phyloP scores from a whole-genome alignment of 148 eudicot genomes.

The Polygonum aviculare region DNA sequence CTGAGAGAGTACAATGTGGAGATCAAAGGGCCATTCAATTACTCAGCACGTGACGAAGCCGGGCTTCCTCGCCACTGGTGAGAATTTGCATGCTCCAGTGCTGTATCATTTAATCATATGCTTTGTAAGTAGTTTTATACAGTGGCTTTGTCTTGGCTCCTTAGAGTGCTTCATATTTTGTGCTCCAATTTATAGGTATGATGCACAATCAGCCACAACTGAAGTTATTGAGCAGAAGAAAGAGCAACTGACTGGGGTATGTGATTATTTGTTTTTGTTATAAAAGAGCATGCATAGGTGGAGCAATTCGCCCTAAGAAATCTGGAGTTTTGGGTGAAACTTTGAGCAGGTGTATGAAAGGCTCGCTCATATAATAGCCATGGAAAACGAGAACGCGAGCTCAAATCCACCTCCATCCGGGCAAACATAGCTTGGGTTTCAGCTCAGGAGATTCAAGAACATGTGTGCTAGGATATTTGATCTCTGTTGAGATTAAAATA shows the following conservation, averaged over 20 bases:
- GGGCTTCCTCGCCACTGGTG: slow-evolving; percentile 92
- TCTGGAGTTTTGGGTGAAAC: not conserved
- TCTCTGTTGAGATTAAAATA: not conserved
- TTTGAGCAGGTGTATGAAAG: slow-evolving; percentile 55
- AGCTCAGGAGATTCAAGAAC: too few relatives aligned
- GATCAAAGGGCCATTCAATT: slow-evolving; percentile 81
- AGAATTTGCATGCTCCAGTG: slow-evolving; percentile 10
- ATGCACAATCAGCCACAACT: slow-evolving; percentile 23
- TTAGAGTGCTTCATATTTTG: not conserved
- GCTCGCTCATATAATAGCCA: slow-evolving; percentile 48
- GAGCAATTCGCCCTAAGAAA: not conserved
- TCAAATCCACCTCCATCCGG: slow-evolving; percentile 8
- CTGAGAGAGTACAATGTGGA: slow-evolving; percentile 65
- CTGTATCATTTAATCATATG: not conserved
- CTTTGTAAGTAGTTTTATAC: not conserved
- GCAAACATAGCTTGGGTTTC: not conserved
- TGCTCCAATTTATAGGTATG: slow-evolving; percentile 55
- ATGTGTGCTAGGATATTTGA: not conserved
- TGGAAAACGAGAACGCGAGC: slow-evolving; percentile 67
- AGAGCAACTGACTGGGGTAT: slow-evolving; percentile 57
- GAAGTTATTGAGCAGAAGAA: slow-evolving; percentile 22
- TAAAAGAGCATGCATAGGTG: not conserved
- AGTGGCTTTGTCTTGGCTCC: not conserved
- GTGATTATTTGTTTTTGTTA: not conserved
- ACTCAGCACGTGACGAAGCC: slow-evolving; percentile 80